Conservation (phyloP, 352 stramenopile genomes). For the Globisporangium yorkense region DNA sequence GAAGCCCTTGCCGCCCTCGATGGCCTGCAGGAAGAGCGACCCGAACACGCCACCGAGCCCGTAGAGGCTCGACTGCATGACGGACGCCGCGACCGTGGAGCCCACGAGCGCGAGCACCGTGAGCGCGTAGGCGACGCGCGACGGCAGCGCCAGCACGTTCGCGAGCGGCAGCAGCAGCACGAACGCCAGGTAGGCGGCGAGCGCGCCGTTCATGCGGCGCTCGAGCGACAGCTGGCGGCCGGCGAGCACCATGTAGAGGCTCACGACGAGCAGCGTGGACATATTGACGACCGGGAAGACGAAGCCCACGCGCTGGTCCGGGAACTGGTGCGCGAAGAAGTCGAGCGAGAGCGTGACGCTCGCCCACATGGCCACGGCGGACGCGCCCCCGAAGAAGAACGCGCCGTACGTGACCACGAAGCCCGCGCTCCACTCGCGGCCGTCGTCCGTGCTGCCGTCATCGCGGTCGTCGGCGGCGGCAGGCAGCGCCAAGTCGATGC, state of each 20-base stretch:
- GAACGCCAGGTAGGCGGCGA: conserved; percentile 49
- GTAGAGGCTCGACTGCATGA: conserved; percentile 73
- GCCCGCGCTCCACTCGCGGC: conserved; percentile 19
- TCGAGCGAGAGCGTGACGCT: conserved; percentile 72
- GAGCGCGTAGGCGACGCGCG: conserved; percentile 39
- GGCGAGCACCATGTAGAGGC: conserved; percentile 73
- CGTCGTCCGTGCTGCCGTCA: not conserved
- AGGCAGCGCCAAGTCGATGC: not conserved
- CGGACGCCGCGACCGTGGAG: conserved; percentile 55
- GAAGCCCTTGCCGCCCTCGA: conserved; percentile 76
- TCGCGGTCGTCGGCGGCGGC: not conserved
- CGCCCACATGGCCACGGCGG: conserved; percentile 71
- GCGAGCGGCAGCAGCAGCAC: conserved; percentile 48
- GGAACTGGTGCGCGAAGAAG: conserved; percentile 62
- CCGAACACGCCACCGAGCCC: conserved; percentile 76
- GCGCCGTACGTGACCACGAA: conserved; percentile 64
- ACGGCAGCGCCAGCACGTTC: conserved; percentile 50
- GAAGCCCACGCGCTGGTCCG: conserved; percentile 59
- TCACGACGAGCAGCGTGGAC: conserved; percentile 74
- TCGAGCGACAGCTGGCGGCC: conserved; percentile 59
- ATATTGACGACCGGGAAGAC: conserved; percentile 84
- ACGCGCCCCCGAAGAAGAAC: conserved; percentile 73
- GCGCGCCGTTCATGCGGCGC: conserved; percentile 43
- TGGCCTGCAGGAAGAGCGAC: conserved; percentile 66
- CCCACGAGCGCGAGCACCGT: conserved; percentile 59